Percentiles rank a stretch among this genome's conserved stretches.
phyloP scores from a whole-genome alignment of 441 rosid species.

The Aquilaria agallochum region DNA sequence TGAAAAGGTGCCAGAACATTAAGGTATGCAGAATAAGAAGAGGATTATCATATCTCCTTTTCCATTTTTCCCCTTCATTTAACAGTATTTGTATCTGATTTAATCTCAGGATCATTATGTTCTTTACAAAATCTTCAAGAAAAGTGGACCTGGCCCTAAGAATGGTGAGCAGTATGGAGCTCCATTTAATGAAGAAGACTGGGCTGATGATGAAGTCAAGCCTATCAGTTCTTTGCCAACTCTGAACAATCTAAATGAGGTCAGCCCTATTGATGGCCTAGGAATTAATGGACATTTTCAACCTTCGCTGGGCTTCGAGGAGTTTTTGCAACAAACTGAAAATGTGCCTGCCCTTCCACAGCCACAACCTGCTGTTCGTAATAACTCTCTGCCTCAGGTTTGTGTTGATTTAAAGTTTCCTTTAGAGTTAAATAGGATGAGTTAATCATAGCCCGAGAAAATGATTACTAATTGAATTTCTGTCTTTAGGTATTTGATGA shows the following conservation, averaged over 20 bases:
- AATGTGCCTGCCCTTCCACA: constrained; percentile 26
- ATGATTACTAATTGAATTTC: background rate
- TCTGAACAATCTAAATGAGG: constrained; percentile 18
- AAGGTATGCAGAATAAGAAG: constrained; percentile 32
- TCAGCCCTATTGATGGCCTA: constrained; percentile 21
- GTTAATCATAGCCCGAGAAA: too few species aligned
- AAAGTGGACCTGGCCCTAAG: constrained; percentile 94
- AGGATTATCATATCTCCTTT: background rate
- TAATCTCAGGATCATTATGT: constrained; percentile 74
- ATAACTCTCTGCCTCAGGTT: constrained; percentile 33
- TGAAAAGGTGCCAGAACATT: constrained; percentile 59
- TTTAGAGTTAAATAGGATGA: too few species aligned
- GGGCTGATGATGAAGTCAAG: constrained; percentile 59
- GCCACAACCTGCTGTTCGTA: constrained; percentile 15
- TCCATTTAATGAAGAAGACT: constrained; percentile 83
- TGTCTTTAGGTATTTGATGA: constrained; percentile 33
- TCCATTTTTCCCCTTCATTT: background rate
- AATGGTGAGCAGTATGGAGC: constrained; percentile 98
- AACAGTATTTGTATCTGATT: background rate
- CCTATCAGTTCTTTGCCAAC: constrained; percentile 15
- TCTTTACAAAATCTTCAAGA: constrained; percentile 77
- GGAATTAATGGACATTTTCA: constrained; percentile 12
- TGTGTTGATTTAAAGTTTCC: constrained; percentile 8
- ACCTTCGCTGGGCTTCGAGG: constrained; percentile 32
- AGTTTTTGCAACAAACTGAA: constrained; percentile 29